A percentile compares a stretch with the other conserved stretches of the same genome.
phyloP scores from a whole-genome alignment of 2,329 filamentous ascomycete species.

The Chaetothyriales sp. region DNA sequence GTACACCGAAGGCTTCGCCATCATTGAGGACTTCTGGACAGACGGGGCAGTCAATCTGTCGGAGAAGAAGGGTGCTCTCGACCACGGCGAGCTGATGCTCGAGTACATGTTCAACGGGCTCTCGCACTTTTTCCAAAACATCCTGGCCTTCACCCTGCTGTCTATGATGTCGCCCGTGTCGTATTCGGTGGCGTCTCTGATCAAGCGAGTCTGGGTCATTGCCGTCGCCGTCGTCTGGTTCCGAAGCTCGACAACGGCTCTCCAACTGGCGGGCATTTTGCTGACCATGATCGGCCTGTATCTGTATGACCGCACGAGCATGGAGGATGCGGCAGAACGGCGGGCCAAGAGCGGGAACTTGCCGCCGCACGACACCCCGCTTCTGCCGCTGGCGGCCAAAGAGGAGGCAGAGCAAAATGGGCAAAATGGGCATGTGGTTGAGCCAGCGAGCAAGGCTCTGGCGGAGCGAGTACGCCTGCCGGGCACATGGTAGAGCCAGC shows the following conservation, averaged over 20 bases:
- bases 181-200: constrained; percentile 87
- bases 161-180: constrained; percentile 93
- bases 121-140: constrained; percentile 93
- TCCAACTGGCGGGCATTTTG: constrained; percentile 73
- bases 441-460: constrained; percentile 24
- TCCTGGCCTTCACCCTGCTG: constrained; percentile 81
- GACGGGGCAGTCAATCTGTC: constrained; percentile 69
- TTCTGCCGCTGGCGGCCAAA: constrained; percentile 52
- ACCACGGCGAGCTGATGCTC: constrained; percentile 48
- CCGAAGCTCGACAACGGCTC: constrained; percentile 66
- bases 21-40: constrained; percentile 63
- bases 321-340: constrained; percentile 75
- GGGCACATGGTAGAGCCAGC: too few relatives aligned
- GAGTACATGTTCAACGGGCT: constrained; percentile 96
- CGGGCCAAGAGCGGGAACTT: constrained; percentile 53
- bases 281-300: constrained; percentile 89
- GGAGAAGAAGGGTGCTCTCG: constrained; percentile 59
- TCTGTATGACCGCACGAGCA: constrained; percentile 83
- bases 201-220: constrained; percentile 96
- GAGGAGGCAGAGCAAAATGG: constrained; percentile 15
- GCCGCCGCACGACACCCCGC: constrained; percentile 46
- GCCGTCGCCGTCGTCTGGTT: constrained; percentile 94
- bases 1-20: constrained; percentile 68
- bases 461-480: constrained; percentile 20
- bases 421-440: constrained; percentile 17